These are phyloP conservation scores for Chytriomyces hyalinus DNA, from an alignment of 192 early-diverging fungal genomes.

Conservation along the genomic window DNA sequence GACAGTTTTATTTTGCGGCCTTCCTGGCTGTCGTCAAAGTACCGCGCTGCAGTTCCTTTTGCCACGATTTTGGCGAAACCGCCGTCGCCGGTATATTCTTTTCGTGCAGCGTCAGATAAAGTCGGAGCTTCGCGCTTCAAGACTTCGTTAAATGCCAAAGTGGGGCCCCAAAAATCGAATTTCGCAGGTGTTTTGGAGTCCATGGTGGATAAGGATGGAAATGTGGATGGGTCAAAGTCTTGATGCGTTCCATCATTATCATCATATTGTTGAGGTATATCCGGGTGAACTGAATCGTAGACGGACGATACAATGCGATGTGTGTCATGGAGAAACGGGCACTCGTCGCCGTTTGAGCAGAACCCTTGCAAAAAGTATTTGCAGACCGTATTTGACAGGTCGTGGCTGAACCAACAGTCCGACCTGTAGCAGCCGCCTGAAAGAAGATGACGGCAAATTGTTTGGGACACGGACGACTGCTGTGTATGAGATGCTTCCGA, in stretches of 20 bases:
- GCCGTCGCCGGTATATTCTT: not conserved
- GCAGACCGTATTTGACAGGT: slow-evolving; percentile 46
- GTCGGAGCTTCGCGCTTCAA: slow-evolving; percentile 15
- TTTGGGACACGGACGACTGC: not conserved
- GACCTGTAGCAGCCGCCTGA: slow-evolving; percentile 50
- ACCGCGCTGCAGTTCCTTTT: slow-evolving; percentile 13
- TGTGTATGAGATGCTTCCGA: not conserved
- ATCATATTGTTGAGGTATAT: not conserved
- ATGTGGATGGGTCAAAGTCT: slow-evolving; percentile 40
- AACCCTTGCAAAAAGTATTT: slow-evolving; percentile 53
- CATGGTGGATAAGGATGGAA: slow-evolving; percentile 4
- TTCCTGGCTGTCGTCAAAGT: slow-evolving; percentile 6
- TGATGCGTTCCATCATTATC: slow-evolving; percentile 18
- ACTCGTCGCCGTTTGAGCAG: slow-evolving; percentile 50
- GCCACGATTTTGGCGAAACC: slow-evolving; percentile 13
- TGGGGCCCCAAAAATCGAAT: slow-evolving; percentile 52
- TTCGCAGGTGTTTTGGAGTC: not conserved
- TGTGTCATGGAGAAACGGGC: slow-evolving; percentile 52
- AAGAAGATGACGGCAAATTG: slow-evolving; percentile 57
- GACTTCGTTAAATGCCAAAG: slow-evolving; percentile 36
- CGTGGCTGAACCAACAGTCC: slow-evolving; percentile 64
- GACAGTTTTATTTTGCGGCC: not conserved
- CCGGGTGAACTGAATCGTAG: not conserved
- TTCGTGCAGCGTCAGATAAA: not conserved
- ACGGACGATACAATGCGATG: not conserved